phyloP scores from a whole-genome alignment of 805 yeast species.

The Maudiozyma saulgeensis region DNA sequence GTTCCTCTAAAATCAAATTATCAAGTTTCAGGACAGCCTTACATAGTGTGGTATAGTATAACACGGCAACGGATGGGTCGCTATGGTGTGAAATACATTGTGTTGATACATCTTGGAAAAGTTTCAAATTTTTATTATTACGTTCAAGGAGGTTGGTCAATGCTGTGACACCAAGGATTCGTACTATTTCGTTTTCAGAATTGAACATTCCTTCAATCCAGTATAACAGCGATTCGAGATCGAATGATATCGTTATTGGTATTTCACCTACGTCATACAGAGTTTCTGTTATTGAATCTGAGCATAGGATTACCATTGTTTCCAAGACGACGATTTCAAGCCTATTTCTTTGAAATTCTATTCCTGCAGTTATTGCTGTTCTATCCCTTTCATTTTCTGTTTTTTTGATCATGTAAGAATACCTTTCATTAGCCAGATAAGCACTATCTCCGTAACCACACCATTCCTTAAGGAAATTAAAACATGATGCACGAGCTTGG shows the following conservation, averaged over 20 bases:
- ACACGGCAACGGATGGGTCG: slow-evolving; percentile 43
- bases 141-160: slow-evolving; percentile 53
- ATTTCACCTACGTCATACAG: slow-evolving; percentile 13
- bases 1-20: slow-evolving; percentile 42
- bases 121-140: slow-evolving; percentile 46
- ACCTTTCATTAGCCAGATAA: slow-evolving; percentile 54
- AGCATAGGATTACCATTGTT: slow-evolving; percentile 74
- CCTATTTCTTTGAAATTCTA: slow-evolving; percentile 69
- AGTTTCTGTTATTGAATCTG: slow-evolving; percentile 58
- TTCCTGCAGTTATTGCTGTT: slow-evolving; percentile 52
- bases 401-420: slow-evolving; percentile 44
- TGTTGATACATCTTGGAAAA: slow-evolving; percentile 50
- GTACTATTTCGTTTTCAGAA: slow-evolving; percentile 47
- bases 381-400: slow-evolving; percentile 31
- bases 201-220: slow-evolving; percentile 76
- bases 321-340: slow-evolving; percentile 64
- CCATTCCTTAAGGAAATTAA: slow-evolving; percentile 83
- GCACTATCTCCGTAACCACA: slow-evolving; percentile 76
- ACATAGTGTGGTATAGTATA: slow-evolving; percentile 64
- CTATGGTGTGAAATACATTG: slow-evolving; percentile 58
- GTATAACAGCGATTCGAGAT: slow-evolving; percentile 51
- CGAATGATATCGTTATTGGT: slow-evolving; percentile 54
- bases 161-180: slow-evolving; percentile 60
- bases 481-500: slow-evolving; percentile 74
- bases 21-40: slow-evolving; percentile 48